Conservation (phyloP, 2,329 filamentous ascomycete genomes). For the Exophiala viscosa region DNA sequence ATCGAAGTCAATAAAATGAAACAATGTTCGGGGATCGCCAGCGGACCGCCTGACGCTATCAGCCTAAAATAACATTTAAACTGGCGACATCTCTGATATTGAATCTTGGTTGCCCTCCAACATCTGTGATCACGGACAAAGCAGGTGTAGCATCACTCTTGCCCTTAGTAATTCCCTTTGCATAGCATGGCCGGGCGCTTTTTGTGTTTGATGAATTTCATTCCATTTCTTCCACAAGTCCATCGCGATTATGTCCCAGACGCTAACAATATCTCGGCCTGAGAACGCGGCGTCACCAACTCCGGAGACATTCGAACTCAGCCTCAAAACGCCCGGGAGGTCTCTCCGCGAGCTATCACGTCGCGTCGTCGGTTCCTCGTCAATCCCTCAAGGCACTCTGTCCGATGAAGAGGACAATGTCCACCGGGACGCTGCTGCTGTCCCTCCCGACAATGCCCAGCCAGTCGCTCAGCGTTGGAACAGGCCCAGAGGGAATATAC, state of each 20-base stretch:
- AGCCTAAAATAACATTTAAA: too few species aligned
- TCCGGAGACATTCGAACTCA: conserved; percentile 19
- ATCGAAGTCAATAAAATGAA: too few species aligned
- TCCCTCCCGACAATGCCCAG: conserved; percentile 8
- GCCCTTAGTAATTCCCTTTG: too few species aligned
- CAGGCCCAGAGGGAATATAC: conserved; percentile 54
- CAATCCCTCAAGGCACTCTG: neutral
- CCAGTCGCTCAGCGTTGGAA: conserved; percentile 53
- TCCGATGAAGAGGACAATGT: conserved; percentile 4
- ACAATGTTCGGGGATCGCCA: too few species aligned
- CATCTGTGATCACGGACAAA: too few species aligned
- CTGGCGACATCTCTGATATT: too few species aligned
- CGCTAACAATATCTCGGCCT: conserved; percentile 5
- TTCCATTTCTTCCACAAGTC: too few species aligned
- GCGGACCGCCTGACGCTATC: too few species aligned
- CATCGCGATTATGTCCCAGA: conserved; percentile 5
- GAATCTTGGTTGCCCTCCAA: too few species aligned
- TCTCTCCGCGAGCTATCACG: conserved; percentile 17
- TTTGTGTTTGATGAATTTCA: too few species aligned
- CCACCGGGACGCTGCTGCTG: neutral
- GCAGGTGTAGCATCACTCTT: too few species aligned
- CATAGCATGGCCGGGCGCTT: too few species aligned
- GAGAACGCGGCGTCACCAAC: neutral
- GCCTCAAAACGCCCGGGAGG: conserved; percentile 16
- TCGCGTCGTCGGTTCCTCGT: conserved; percentile 7